These are phyloP conservation scores for Mrakia hoshinonis DNA, from an alignment of 768 basidiomycete genomes.

Conservation along the genomic window DNA sequence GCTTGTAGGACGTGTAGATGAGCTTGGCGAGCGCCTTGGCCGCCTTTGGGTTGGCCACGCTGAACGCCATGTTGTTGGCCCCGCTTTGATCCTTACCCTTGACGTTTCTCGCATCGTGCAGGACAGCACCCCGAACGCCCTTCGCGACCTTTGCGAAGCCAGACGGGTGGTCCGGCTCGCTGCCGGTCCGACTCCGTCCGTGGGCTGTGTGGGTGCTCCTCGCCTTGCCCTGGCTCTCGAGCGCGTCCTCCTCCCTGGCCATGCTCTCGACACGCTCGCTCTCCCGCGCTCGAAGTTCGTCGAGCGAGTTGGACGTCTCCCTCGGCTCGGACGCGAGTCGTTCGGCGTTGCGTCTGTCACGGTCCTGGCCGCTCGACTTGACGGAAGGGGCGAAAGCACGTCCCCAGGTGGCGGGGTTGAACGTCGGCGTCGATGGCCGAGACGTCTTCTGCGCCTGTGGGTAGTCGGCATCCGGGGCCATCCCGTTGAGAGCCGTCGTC, in stretches of 20 bases:
- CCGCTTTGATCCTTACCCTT: slow-evolving; percentile 20
- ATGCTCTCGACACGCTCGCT: neutral
- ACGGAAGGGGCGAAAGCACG: neutral
- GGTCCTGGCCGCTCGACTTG: neutral
- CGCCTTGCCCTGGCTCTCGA: neutral
- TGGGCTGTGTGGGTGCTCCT: neutral
- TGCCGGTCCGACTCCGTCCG: neutral
- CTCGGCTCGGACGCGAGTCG: slow-evolving; percentile 1
- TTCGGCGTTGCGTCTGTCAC: neutral
- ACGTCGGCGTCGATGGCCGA: neutral
- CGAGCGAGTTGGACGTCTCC: neutral
- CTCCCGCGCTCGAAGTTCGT: neutral
- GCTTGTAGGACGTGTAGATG: slow-evolving; percentile 55
- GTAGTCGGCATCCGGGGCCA: slow-evolving; percentile 5
- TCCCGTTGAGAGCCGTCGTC: neutral
- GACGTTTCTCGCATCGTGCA: slow-evolving; percentile 28
- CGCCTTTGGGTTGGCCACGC: slow-evolving; percentile 4
- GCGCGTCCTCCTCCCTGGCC: neutral
- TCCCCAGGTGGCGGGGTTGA: slow-evolving; percentile 11
- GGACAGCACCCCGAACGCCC: slow-evolving; percentile 1
- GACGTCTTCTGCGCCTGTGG: slow-evolving; percentile 12
- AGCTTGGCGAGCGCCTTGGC: slow-evolving; percentile 51
- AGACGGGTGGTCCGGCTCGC: neutral
- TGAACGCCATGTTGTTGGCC: neutral
- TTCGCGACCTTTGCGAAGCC: neutral